Evolutionary conservation across 768 basidiomycete species (phyloP), one percentile per base, ranked within the genome.

Genomic region (Favolaschia claudopus): DNA sequence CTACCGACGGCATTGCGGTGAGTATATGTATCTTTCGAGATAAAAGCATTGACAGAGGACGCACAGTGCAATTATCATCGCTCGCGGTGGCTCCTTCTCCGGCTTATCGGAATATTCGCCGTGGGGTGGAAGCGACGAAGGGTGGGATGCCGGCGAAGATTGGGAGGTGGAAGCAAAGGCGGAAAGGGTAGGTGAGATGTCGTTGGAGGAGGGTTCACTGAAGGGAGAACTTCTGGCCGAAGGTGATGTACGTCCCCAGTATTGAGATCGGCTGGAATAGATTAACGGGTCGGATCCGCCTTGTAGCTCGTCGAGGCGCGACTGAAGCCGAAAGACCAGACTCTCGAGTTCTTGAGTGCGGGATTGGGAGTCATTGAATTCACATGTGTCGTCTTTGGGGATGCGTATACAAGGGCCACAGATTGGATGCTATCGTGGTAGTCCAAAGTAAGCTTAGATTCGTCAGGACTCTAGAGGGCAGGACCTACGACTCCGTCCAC

Each of bases 321-420:
- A 66, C 61, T 71, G 71, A 17, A 82, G 63, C n/a, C 72, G 72
- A 0, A 68, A 57, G 12, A 83, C 61, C 0, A 78, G 67, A 10
- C 77, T 72, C 57, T 82, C 79, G 13, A 83, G 64, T 2, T 71
- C 65, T 45, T 80, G 64, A 0, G 73, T 80, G 6, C 69, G 70
- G 0, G 81, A 73, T 17, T 65, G 65, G 9, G 69, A 74, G 46
- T 80, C 80, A 0, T 73, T 73, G 54, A 82, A 83, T 67, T 82
- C 79, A 55, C 82, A 83, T 25, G 79, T 77, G 4, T 77, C 78
- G 6, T 56, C 63, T 17, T 77, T 69, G 37, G 77, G 72, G 0
- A 74, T 70, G 5, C 77, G 67, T n/a, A 67, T 58, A 60, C 81
- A 82, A 42, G 74, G 79, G 6, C 73, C 72, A 55, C 81, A 83